Base-by-base conservation (phyloP, 148 eudicot species). In the Camellia sinensis region DNA sequence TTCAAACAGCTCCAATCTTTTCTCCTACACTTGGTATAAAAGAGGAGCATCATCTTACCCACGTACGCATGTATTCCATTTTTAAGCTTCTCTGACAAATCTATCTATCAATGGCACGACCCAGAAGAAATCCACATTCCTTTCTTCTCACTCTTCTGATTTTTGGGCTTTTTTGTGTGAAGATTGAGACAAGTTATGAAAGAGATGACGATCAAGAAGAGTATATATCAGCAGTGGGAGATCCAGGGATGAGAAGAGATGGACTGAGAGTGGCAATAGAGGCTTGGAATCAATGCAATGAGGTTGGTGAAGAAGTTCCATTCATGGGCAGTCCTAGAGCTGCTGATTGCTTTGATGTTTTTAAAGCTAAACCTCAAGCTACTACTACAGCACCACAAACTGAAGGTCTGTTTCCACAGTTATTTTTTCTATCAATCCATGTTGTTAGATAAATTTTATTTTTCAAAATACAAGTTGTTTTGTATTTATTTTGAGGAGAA, bases 201-300 rank as follows among this genome's bases (percentile, higher is more conserved):
- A 1, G 37, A 29, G 37, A 29, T 29, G 37, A 29, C 1, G 37
- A 29, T 14, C 22, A 67, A 50, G 50, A 15, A 40, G 21, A 45
- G 3, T 75, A 83, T 57, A 63, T 64, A 50, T 78, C 89, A 3
- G 87, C 83, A 0, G n/a, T 84, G 18, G 85, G 87, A 1, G 87
- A 84, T 71, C 84, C 87, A 3, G 82, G 85, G 40, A 84, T 82
- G 89, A 76, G 68, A 74, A 69, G 87, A 84, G 89, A 87, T 80
- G 89, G 82, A 22, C n/a, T 87, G 76, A 80, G 87, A 21, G 75
- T 84, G 59, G 87, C 82, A 53, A 88, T 86, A 2, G 91, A 88
- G 70, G 82, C 89, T 21, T 88, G 89, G 91, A 88, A 88, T 48
- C 91, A 88, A 50, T 88, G 87, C 79, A 86, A 88, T 59, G 91